Percentiles rank a stretch among this genome's conserved stretches.
These are phyloP conservation scores for Aspergillus alliaceus DNA, from an alignment of 2,329 filamentous ascomycete genomes.

Conservation along the genomic window DNA sequence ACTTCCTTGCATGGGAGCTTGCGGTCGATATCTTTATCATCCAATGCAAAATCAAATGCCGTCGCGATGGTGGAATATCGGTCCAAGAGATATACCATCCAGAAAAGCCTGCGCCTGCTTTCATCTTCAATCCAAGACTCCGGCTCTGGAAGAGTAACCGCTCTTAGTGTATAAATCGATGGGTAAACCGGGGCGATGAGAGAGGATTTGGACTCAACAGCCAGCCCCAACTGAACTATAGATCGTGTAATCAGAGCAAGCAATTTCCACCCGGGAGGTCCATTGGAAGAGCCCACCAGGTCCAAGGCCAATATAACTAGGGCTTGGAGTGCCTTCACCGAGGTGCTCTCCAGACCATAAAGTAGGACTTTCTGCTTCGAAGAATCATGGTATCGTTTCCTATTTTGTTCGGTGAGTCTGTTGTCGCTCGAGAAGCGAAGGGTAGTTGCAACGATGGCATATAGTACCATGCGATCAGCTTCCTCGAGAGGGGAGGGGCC, in stretches of 20 bases:
- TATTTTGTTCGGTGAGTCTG: conserved; percentile 70
- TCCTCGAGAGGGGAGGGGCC: conserved; percentile 74
- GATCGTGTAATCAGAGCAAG: conserved; percentile 85
- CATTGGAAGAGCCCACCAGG: conserved; percentile 81
- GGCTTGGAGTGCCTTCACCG: conserved; percentile 83
- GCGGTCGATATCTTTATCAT: conserved; percentile 86
- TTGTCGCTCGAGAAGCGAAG: conserved; percentile 78
- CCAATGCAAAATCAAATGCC: conserved; percentile 85
- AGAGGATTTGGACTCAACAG: conserved; percentile 78
- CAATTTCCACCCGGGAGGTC: conserved; percentile 88
- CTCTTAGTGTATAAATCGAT: conserved; percentile 85
- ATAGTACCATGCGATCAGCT: conserved; percentile 76
- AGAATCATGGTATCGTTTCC: conserved; percentile 72
- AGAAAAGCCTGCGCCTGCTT: conserved; percentile 78
- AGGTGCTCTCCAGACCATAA: conserved; percentile 86
- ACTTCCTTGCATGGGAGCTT: conserved; percentile 85
- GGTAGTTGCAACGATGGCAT: conserved; percentile 86
- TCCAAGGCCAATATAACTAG: conserved; percentile 84
- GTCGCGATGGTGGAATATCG: conserved; percentile 88
- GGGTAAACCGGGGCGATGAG: conserved; percentile 75
- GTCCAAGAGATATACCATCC: conserved; percentile 91
- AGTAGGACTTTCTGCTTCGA: conserved; percentile 85
- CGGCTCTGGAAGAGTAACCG: conserved; percentile 80
- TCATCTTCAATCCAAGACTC: conserved; percentile 89
- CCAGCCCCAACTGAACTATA: conserved; percentile 82